phyloP scores from a whole-genome alignment of 768 basidiomycete species.

The Pleurotus pulmonarius region DNA sequence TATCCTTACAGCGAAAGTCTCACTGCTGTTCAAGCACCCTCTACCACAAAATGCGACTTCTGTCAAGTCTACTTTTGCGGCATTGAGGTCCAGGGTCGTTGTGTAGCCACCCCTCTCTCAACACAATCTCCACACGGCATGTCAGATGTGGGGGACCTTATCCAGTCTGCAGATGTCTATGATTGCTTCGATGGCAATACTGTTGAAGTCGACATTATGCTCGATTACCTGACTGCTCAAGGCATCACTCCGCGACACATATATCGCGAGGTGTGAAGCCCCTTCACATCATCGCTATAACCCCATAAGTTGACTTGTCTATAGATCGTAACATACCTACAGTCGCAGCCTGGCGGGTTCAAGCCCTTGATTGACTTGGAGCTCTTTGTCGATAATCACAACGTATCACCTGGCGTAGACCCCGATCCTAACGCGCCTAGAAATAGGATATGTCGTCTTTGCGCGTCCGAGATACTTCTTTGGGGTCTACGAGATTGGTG shows the following conservation, averaged over 20 bases:
- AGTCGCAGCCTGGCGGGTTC: constrained; percentile 60
- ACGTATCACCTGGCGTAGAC: constrained; percentile 50
- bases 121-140: constrained; percentile 69
- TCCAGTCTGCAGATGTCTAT: constrained; percentile 73
- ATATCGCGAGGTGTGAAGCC: constrained; percentile 66
- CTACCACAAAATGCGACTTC: constrained; percentile 81
- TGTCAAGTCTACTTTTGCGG: constrained; percentile 84
- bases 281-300: background rate
- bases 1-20: constrained; percentile 57
- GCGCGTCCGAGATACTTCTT: constrained; percentile 71
- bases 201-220: constrained; percentile 79
- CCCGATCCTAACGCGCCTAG: constrained; percentile 57
- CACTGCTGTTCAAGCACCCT: constrained; percentile 66
- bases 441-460: constrained; percentile 61
- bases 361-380: constrained; percentile 64
- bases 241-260: constrained; percentile 65
- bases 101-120: constrained; percentile 52
- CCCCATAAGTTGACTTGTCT: background rate
- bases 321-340: constrained; percentile 62
- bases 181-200: constrained; percentile 77
- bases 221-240: constrained; percentile 71
- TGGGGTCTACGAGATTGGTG: constrained; percentile 83
- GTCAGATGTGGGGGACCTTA: constrained; percentile 66
- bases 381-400: constrained; percentile 67
- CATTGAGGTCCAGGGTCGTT: constrained; percentile 71